These are phyloP conservation scores for Solanum virginianum DNA, from an alignment of 257 asterid genomes.

Conservation along the genomic window DNA sequence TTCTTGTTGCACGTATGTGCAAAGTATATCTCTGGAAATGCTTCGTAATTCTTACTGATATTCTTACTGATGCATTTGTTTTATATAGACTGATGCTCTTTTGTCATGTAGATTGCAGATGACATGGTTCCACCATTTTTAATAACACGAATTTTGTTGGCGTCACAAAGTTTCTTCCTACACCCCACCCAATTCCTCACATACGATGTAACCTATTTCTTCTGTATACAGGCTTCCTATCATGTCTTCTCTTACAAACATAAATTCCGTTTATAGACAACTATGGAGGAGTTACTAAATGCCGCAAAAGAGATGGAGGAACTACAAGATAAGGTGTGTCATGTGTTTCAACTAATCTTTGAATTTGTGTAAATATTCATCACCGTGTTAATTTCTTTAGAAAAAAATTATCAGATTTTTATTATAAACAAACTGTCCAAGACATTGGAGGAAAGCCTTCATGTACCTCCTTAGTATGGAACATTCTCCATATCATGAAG, in stretches of 20 bases:
- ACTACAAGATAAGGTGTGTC: slow-evolving; percentile 48
- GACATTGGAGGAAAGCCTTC: too few species aligned
- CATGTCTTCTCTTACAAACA: slow-evolving; percentile 54
- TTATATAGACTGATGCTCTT: not conserved
- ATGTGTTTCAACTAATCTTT: too few species aligned
- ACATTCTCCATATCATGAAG: too few species aligned
- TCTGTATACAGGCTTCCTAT: slow-evolving; percentile 38
- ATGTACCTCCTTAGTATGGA: too few species aligned
- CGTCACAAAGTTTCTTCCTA: slow-evolving; percentile 64
- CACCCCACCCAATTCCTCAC: not conserved
- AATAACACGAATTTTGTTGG: slow-evolving; percentile 46
- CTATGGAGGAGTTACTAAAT: slow-evolving; percentile 66
- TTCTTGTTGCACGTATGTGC: too few species aligned
- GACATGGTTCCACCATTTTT: slow-evolving; percentile 70
- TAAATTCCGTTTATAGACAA: slow-evolving; percentile 75
- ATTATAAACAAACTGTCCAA: too few species aligned
- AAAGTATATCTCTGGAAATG: slow-evolving; percentile 32
- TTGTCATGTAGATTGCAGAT: slow-evolving; percentile 59
- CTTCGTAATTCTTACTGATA: too few species aligned
- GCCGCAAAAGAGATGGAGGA: slow-evolving; percentile 67
- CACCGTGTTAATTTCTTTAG: too few species aligned
- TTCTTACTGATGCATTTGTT: not conserved
- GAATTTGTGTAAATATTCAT: too few species aligned
- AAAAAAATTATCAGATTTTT: too few species aligned
- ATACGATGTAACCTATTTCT: not conserved